Base-by-base conservation (phyloP, 2,329 filamentous ascomycete species). In the Plenodomus biglobosus region DNA sequence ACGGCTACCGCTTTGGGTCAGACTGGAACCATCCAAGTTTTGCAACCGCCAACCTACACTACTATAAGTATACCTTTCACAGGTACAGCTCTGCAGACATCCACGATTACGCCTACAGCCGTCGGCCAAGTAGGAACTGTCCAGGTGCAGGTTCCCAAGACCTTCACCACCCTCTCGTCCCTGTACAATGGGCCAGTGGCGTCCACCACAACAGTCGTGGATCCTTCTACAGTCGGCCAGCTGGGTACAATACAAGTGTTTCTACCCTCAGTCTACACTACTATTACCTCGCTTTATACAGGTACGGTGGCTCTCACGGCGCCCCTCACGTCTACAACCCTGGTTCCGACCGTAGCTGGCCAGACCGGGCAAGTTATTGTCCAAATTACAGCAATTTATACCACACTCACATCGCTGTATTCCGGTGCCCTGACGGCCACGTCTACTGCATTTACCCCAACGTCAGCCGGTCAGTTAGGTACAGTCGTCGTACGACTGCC, bases 361-460 rank as follows among this genome's bases (percentile, higher is more conserved):
- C 43, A 45, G 37, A 40, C 37, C 7, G 42, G 42, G 8, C 24
- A 22, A 5, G 30, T 45, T n/a, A 19, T 45, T 13, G 27, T 40
- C 7, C 43, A 40, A 38, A 16, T 22, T 36, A 37, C 43, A n/a
- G 18, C 24, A 10, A 15, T 22, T 15, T 46, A 39, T 11, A 40
- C 37, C 8, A 46, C 43, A 3, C 20, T 46, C 17, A 40, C 36
- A 2, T n/a, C 16, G 10, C 18, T 37, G 4, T 37, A 37, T 37
- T 6, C 16, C 8, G 35, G 35, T 18, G 27, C 15, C 3, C 4
- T n/a, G 3, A 17, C 32, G 4, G n/a, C 20, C 17, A 44, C 41
- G 11, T 7, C 34, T 10, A 44, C 41, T 24, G 17, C 36, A 15
- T n/a, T 15, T 21, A 38, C 18, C 16, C 41, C 41, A 4, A 44